These are phyloP conservation scores for Apiotrichum brassicae DNA, from an alignment of 1,284 basidiomycete species.

Conservation along the genomic window DNA sequence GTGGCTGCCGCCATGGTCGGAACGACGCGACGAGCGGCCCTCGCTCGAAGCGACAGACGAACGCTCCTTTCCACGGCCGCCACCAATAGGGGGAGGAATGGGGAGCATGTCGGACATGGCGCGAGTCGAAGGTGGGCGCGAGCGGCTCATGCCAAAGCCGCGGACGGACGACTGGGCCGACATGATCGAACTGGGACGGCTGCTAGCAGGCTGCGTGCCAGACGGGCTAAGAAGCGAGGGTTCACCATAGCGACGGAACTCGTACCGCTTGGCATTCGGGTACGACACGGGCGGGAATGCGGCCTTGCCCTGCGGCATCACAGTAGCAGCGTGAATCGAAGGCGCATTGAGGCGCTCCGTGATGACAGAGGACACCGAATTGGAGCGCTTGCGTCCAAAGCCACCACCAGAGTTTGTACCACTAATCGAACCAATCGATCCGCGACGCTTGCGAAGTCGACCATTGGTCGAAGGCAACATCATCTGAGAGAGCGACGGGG, in stretches of 20 bases:
- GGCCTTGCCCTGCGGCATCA: conserved; percentile 32
- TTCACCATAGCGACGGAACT: conserved; percentile 39
- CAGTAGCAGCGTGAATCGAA: conserved; percentile 12
- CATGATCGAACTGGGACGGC: conserved; percentile 43
- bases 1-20: conserved; percentile 21
- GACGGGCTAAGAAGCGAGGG: conserved; percentile 2
- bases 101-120: conserved; percentile 13
- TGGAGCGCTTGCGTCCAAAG: conserved; percentile 31
- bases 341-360: conserved; percentile 8
- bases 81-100: conserved; percentile 26
- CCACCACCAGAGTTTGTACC: conserved; percentile 24
- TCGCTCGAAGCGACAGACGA: conserved; percentile 31
- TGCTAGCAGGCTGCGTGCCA: conserved; percentile 5
- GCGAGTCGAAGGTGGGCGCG: background rate
- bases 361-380: conserved; percentile 19
- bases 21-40: conserved; percentile 23
- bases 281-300: conserved; percentile 41
- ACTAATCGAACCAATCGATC: conserved; percentile 35
- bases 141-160: conserved; percentile 2
- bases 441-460: conserved; percentile 21
- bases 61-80: conserved; percentile 8
- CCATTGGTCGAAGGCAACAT: background rate
- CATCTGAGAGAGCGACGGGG: background rate
- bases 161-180: conserved; percentile 29
- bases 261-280: conserved; percentile 45